phyloP scores from a whole-genome alignment of 163 green algal species.

The Chlamydomonas reinhardtii region DNA sequence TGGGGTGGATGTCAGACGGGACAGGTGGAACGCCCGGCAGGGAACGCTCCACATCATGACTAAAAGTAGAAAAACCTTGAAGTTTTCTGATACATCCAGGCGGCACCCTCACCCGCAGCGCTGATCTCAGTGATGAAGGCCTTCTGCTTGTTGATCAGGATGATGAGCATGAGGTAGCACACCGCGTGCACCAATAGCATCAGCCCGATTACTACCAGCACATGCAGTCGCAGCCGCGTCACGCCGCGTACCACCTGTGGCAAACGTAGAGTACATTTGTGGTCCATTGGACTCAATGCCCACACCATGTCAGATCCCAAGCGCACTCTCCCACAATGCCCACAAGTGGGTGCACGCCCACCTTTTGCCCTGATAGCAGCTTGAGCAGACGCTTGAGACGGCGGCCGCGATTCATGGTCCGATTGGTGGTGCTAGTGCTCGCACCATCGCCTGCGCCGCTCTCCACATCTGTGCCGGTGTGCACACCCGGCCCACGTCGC shows the following conservation, averaged over 20 bases:
- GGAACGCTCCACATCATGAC: too few species aligned
- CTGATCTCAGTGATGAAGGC: constrained; percentile 35
- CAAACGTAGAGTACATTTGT: too few species aligned
- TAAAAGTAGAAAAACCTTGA: too few species aligned
- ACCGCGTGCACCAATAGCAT: constrained; percentile 56
- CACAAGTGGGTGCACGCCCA: neutral
- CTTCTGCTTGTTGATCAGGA: constrained; percentile 36
- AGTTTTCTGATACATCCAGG: neutral
- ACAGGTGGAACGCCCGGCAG: too few species aligned
- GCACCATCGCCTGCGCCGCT: neutral
- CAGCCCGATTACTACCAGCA: constrained; percentile 34
- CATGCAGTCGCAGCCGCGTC: constrained; percentile 35
- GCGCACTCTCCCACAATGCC: too few species aligned
- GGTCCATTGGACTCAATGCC: too few species aligned
- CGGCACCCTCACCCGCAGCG: constrained; percentile 37
- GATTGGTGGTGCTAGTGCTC: neutral
- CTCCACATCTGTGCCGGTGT: neutral
- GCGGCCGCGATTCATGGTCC: constrained; percentile 47
- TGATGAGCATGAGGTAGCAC: constrained; percentile 54
- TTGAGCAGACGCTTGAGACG: constrained; percentile 59
- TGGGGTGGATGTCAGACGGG: too few species aligned
- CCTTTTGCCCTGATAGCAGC: constrained; percentile 46
- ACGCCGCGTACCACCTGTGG: constrained; percentile 12
- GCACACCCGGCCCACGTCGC: neutral
- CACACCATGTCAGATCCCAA: too few species aligned